Base-by-base conservation (phyloP, 2,329 filamentous ascomycete species). In the Epichloe aotearoae region DNA sequence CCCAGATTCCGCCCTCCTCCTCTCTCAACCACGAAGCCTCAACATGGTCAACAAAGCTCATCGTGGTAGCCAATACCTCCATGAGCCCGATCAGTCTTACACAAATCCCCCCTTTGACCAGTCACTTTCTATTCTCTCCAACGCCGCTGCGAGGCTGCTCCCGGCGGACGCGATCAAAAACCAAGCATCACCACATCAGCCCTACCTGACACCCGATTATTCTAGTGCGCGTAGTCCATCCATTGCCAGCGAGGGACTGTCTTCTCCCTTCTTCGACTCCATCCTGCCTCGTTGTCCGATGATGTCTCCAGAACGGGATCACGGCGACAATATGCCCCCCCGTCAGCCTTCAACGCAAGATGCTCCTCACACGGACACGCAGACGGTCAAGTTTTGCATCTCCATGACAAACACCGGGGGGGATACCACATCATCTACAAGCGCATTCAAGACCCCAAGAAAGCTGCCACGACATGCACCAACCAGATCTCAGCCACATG, bases 161-260 rank as follows among this genome's bases (percentile, higher is more conserved):
- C 38, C 20, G 38, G 17, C 42, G 19, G 46, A 46, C 41, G 17
- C 20, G 23, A 30, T 23, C 1, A 17, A 33, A 15, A 12, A 37
- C 6, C 15, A 26, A 39, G 33, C 26, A 20, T 38, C 39, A 39
- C 33, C 50, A 44, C 7, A 17, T 30, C 14, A 23, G 43, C 17
- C 39, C 26, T 49, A 50, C 34, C 37, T 47, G 26, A 54, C 50
- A 1, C 50, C 54, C 6, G 52, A 34, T 11, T 45, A 46, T 12
- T 34, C 51, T 8, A 19, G 26, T 5, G n/a, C 41, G 14, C 19
- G 50, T 2, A 55, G 54, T 19, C 50, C 52, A 26, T 51, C 52
- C 4, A 48, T 50, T 43, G 50, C 49, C 17, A 54, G 52, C 23
- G 52, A 54, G 12, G 17, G 17, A 2, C 10, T 50, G n/a, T 38